Evolutionary conservation across 345 rosid species (phyloP), one percentile per base, ranked within the genome.

Genomic region (Psidium guajava): DNA sequence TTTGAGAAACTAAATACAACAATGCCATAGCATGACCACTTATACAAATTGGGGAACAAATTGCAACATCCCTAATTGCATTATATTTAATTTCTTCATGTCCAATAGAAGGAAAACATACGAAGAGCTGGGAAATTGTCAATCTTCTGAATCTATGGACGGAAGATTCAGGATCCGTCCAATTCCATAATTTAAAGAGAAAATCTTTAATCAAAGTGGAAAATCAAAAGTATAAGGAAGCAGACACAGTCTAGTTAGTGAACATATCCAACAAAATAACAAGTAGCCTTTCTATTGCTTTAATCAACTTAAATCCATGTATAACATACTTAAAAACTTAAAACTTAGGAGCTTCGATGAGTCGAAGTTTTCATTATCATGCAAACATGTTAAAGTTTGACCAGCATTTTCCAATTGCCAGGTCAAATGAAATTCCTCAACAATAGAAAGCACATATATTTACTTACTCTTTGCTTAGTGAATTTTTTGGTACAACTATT

Each of bases 391-490:
- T 69, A 15, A 28, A 61, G 42, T 61, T 69, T 25, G 0, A 69
- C 80, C 80, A 69, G 80, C 80, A 69, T 18, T 69, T 69, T 25
- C 80, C 47, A 36, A 69, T 20, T 69, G 80, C 27, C 44, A 15
- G 57, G 44, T 82, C 36, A 51, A 53, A n/a, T 82, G 14, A 52
- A 27, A 51, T 52, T 52, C 25, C 42, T 51, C 13, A 52, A 44
- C 36, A 28, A 24, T 21, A 27, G 15, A 49, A n/a, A 11, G 27
- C 50, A 69, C 40, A 18, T 27, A 54, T 32, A 36, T 89, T 32
- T 57, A 91, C 98, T 77, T 86, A 97, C 99, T 96, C 99, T 90
- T 92, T 91, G 93, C 99, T 96, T 84, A 81, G 86, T 87, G 99
- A 96, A 91, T 95, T 94, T 90, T 89, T 90, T 81, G 99, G 99